These are phyloP conservation scores for Penicillium expansum DNA, from an alignment of 2,329 filamentous ascomycete genomes.

Conservation along the genomic window DNA sequence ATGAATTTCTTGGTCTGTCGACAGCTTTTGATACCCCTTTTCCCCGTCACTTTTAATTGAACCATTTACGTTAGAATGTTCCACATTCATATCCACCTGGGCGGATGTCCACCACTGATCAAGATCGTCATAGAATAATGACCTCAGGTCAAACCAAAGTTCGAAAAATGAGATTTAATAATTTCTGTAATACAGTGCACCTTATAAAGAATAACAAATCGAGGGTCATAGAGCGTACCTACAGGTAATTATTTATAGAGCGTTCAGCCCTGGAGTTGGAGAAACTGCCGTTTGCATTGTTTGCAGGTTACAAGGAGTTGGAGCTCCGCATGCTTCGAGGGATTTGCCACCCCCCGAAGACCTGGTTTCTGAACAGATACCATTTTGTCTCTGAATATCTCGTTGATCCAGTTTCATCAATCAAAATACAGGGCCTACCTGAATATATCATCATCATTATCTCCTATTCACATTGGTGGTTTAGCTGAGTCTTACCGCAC, in stretches of 20 bases:
- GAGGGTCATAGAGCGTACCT: background rate
- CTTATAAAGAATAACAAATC: background rate
- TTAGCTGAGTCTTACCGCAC: conserved; percentile 1
- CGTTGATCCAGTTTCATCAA: background rate
- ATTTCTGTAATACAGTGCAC: background rate
- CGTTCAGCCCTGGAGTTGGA: background rate
- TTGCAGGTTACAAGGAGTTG: conserved; percentile 19
- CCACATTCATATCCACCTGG: background rate
- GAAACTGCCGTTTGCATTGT: conserved; percentile 24
- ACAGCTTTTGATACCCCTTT: conserved; percentile 9
- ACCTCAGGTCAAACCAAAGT: background rate
- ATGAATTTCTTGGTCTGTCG: background rate
- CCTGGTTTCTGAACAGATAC: conserved; percentile 4
- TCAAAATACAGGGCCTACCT: background rate
- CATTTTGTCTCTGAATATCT: conserved; percentile 4
- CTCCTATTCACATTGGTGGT: background rate
- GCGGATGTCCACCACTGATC: background rate
- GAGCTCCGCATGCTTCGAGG: conserved; percentile 24
- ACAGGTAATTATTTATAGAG: background rate
- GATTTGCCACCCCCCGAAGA: conserved; percentile 23
- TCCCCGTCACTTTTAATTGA: background rate
- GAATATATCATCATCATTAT: background rate
- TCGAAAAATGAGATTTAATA: background rate
- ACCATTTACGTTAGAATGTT: background rate
- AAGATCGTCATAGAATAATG: background rate